These are phyloP conservation scores for Macrophomina tecta DNA, from an alignment of 2,329 filamentous ascomycete species.

Conservation along the genomic window DNA sequence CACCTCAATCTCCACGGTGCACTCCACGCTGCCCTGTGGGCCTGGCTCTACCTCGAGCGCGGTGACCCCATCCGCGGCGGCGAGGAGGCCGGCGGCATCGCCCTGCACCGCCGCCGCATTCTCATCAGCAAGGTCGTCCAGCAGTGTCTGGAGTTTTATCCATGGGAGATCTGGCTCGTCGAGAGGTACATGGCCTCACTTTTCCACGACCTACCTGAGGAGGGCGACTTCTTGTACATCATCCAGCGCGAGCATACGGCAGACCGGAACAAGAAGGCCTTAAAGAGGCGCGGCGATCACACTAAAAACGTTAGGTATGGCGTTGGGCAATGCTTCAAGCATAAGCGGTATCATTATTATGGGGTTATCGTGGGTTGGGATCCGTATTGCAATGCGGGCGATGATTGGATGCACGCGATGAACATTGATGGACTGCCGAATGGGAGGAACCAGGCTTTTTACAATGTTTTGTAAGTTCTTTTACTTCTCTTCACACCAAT, in stretches of 20 bases:
- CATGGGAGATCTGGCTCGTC: slow-evolving; percentile 75
- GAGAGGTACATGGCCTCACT: slow-evolving; percentile 71
- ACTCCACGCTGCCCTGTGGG: slow-evolving; percentile 77
- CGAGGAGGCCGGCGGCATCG: slow-evolving; percentile 32
- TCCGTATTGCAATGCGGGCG: slow-evolving; percentile 61
- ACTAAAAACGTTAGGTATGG: slow-evolving; percentile 35
- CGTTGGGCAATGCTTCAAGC: slow-evolving; percentile 81
- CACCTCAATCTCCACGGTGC: slow-evolving; percentile 61
- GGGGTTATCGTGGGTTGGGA: slow-evolving; percentile 92
- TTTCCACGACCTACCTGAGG: slow-evolving; percentile 58
- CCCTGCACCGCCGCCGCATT: slow-evolving; percentile 53
- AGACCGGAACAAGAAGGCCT: slow-evolving; percentile 57
- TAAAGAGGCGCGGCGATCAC: slow-evolving; percentile 45
- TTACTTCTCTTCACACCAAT: background rate
- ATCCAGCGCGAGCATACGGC: slow-evolving; percentile 51
- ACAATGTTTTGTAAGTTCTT: slow-evolving; percentile 80
- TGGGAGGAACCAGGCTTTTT: slow-evolving; percentile 74
- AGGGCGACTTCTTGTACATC: slow-evolving; percentile 61
- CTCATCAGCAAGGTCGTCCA: slow-evolving; percentile 69
- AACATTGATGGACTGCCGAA: slow-evolving; percentile 65
- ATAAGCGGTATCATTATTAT: slow-evolving; percentile 78
- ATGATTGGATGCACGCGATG: slow-evolving; percentile 69
- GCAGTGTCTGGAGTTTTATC: slow-evolving; percentile 68
- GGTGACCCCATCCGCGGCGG: slow-evolving; percentile 35
- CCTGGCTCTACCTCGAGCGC: slow-evolving; percentile 52